Conservation (phyloP, 768 basidiomycete genomes). For the Lanmaoa rubissima region DNA sequence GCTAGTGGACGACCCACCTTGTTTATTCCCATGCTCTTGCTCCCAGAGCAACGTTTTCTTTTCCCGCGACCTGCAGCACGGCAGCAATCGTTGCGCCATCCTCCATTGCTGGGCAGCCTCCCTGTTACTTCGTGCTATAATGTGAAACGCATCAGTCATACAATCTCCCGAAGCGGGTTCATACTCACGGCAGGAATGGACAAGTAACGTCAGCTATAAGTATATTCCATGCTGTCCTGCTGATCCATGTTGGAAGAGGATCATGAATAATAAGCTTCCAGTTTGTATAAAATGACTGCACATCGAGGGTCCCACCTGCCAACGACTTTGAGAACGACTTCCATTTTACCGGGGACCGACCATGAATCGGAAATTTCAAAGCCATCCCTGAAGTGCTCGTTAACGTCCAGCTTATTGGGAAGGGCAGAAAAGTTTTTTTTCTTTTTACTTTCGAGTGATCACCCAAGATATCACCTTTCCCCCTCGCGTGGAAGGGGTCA, state of each 20-base stretch:
- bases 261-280: constrained; percentile 40
- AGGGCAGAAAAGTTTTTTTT: background rate
- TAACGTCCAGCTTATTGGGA: background rate
- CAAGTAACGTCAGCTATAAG: constrained; percentile 20
- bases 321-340: constrained; percentile 18
- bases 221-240: constrained; percentile 15
- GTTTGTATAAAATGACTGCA: constrained; percentile 23
- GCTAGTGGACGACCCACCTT: background rate
- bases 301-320: constrained; percentile 18
- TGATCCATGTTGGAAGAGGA: constrained; percentile 31
- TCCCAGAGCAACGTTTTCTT: background rate
- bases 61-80: background rate
- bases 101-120: constrained; percentile 34
- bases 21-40: background rate
- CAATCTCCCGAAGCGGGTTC: background rate
- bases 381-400: constrained; percentile 5
- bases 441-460: background rate
- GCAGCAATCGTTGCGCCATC: constrained; percentile 25
- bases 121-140: background rate
- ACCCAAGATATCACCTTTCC: background rate
- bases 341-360: constrained; percentile 13
- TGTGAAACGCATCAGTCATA: background rate
- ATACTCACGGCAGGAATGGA: constrained; percentile 18
- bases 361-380: constrained; percentile 22
- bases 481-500: constrained; percentile 12